Base-by-base conservation (phyloP, 129 eudicot species). In the Arctium lappa region DNA sequence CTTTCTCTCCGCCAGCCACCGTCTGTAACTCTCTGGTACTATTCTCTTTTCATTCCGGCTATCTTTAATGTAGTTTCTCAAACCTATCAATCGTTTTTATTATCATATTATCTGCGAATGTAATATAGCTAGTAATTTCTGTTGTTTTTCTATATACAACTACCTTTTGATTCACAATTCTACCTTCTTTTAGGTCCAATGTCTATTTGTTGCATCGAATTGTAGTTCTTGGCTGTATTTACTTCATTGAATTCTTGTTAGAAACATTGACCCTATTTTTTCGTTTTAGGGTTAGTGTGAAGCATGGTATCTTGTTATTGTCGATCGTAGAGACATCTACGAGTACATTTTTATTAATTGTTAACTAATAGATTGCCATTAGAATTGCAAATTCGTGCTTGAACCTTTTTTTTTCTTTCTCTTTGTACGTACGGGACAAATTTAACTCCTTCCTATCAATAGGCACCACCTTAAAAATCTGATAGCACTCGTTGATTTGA, bases 281-380 rank as follows among this genome's bases (percentile, higher is more conserved):
- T 65, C 62, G 31, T 38, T 78, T 38, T 78, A 78, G 81, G 81
- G 68, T 78, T 78, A 78, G 73, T 9, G 30, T 3, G 8, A 62
- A 77, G 48, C 69, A 15, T n/a, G 62, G 2, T 6, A n/a, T 62
- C 4, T 33, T 77, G 22, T 13, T 18, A 11, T 36, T 56, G 8
- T 56, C 22, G 65, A 53, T 53, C 65, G 65, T 53, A 53, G 1
- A 53, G 15, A 53, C 34, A 33, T 36, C n/a, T 34, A 44, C 27
- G 5, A 48, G 39, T 33, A 62, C 27, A 37, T 5, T 76, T 33
- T 38, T 36, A 15, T 53, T 22, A 65, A 15, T 48, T 16, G 6
- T 56, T 56, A 71, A 30, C 8, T 44, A 18, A 12, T 3, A 56
- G 16, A 15, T 33, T 76, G 5, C 40, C 0, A 37, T 4, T 2